Evolutionary conservation across 352 stramenopile species (phyloP), one percentile per base, ranked within the genome.

Genomic region (Pythium dissimile): DNA sequence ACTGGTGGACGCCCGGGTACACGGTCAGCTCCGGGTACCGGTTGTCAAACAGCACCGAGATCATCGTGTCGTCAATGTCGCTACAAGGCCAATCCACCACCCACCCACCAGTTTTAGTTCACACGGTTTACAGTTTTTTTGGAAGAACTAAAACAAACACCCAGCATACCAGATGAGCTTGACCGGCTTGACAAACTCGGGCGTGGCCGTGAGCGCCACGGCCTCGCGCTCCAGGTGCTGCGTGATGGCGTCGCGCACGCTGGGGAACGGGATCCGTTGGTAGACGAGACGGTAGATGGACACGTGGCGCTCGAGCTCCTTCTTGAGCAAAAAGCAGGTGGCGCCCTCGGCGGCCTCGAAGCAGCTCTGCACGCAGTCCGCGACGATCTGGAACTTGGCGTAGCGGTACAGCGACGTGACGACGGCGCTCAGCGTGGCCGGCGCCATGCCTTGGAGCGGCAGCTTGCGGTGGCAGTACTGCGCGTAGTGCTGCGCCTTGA

Each of bases 11-110:
- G 48, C 83, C 83, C 8, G 83, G 83, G 39, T 93, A 93, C 4
- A 93, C 80, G 11, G 83, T 91, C 28, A 93, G 67, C 45, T 91
- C 79, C 20, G 83, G 83, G 53, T 93, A 93, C 35, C 83, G 75
- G 41, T 71, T 85, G 57, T 93, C 83, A 37, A 93, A 93, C 11
- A 93, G 69, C 20, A 79, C 75, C 5, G 80, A 84, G 10, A 89
- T 66, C 67, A 92, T 71, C 31, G 83, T 92, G 61, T 92, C 83
- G 52, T 92, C 83, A 53, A 92, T 92, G 50, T 92, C 83, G 59
- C 82, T 92, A 50, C 12, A 28, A 24, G 15, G 2, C n/a, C 11
- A 54, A 41, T 12, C 12, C 16, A 12, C 5, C 39, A 46, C 4
- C 39, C 20, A 13, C 39, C 20, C 39, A 47, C 5, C 7, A 26